Evolutionary conservation across 768 basidiomycete species (phyloP), one percentile per base, ranked within the genome.

Genomic region (Hemileccinum impolitum): DNA sequence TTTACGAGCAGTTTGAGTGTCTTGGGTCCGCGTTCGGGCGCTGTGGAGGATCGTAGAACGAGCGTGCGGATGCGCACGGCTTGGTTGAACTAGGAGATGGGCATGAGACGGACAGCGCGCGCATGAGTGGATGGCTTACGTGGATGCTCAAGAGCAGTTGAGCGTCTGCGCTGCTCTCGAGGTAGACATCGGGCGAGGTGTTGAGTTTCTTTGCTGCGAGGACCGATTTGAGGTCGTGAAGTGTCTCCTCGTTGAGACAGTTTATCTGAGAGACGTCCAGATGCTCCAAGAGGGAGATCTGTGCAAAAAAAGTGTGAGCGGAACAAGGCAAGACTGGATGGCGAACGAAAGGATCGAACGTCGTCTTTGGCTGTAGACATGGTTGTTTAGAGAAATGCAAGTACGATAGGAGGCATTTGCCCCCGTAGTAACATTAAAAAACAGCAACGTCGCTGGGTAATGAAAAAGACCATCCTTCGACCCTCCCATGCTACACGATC

Each of bases 131-230:
- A 18, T 15, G n/a, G 72, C 80, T 56, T 59, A 87, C 85, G n/a
- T 76, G 73, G 46, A 90, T 75, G 56, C 72, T 86, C 41, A 90
- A 50, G 21, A 90, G 68, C 7, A 90, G 73, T 62, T 90, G 83
- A 55, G 84, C 87, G 54, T 90, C 87, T 2, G 76, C 79, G 60
- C 89, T 85, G 57, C 84, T 86, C 52, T 78, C 70, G 47, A 89
- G 72, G 64, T 76, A 82, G 48, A 48, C 25, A 67, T 68, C n/a
- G 17, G 47, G 35, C 25, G 70, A 57, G 2, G 69, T 72, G 64
- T 85, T 85, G 45, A 60, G 65, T 13, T 64, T 62, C 55, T 72
- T 82, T 35, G 42, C 19, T 0, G 60, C 53, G 14, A 87, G 53
- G 48, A 89, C 75, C 19, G 75, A 70, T 53, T 75, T 74, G 39